Conservation (phyloP, 2,329 filamentous ascomycete species). For the Ambrosiella cleistominuta region DNA sequence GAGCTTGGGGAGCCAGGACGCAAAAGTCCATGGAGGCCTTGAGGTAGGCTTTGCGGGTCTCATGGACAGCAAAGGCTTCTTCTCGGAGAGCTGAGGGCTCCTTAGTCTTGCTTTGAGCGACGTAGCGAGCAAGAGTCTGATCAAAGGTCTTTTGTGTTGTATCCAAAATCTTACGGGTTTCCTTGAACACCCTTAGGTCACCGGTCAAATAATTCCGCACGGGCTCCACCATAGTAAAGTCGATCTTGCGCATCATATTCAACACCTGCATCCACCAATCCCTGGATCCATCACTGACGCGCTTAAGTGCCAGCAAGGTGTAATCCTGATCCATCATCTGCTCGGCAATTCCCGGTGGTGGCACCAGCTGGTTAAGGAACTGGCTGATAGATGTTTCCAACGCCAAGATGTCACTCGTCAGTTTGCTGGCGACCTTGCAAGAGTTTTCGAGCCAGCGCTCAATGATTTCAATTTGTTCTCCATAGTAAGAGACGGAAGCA, state of each 20-base stretch:
- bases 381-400: slow-evolving; percentile 65
- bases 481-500: slow-evolving; percentile 68
- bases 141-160: slow-evolving; percentile 73
- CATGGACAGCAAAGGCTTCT: slow-evolving; percentile 89
- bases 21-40: slow-evolving; percentile 90
- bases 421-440: slow-evolving; percentile 33
- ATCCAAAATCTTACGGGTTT: slow-evolving; percentile 60
- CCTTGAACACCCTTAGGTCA: slow-evolving; percentile 75
- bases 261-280: slow-evolving; percentile 75
- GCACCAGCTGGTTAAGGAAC: slow-evolving; percentile 61
- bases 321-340: slow-evolving; percentile 89
- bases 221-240: slow-evolving; percentile 62
- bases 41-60: slow-evolving; percentile 76
- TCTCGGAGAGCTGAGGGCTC: slow-evolving; percentile 81
- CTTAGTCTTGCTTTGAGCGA: slow-evolving; percentile 77
- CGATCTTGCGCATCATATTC: slow-evolving; percentile 57
- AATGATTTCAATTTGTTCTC: slow-evolving; percentile 76
- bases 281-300: slow-evolving; percentile 67
- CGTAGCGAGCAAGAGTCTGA: slow-evolving; percentile 61
- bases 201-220: slow-evolving; percentile 59
- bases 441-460: slow-evolving; percentile 75
- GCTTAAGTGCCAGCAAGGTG: slow-evolving; percentile 68
- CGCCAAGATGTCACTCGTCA: slow-evolving; percentile 45
- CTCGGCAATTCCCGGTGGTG: slow-evolving; percentile 57
- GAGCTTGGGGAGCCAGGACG: slow-evolving; percentile 68